Base-by-base conservation (phyloP, 148 eudicot species). In the Nepenthes mirabilis region DNA sequence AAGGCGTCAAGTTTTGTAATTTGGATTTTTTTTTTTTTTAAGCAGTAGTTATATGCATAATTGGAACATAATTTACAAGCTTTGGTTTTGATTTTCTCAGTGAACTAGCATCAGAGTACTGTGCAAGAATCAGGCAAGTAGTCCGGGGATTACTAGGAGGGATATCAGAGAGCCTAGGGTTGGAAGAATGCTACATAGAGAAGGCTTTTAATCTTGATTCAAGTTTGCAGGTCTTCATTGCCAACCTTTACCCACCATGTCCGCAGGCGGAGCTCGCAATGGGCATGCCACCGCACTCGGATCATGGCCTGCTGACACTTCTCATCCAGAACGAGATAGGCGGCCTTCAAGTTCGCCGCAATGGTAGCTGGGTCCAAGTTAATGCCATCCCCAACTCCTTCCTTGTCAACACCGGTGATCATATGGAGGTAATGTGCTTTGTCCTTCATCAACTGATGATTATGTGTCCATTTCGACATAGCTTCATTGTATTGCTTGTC, bases 241-340 rank as follows among this genome's bases (percentile, higher is more conserved):
- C 59, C 2, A 81, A 81, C 48, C 64, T 50, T 7, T 81, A 81
- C 53, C 85, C 85, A 1, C 61, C 65, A 1, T 81, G 85, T 59
- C 85, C 82, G 1, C 73, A 75, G 32, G 79, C 82, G 8, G 72
- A 79, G 2, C 60, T 68, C 5, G 73, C 83, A 14, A 9, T 75
- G 23, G 83, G 83, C 12, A 47, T 81, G 40, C 73, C 75, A 1
- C 73, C 85, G 10, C 85, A 81, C 61, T 68, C 85, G 0, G 85
- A 81, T 43, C 76, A 79, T 37, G 80, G 83, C 23, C 73, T 75
- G 13, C 43, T 79, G 33, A 79, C 79, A 1, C 48, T 79, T 12
- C 69, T 79, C 36, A 64, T 67, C n/a, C 55, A 75, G 11, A 76
- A 79, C 34, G 54, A 55, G 37, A 69, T 72, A 2, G 72, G 66